phyloP scores from a whole-genome alignment of 805 yeast genomes.

The Vanderwaltozyma polyspora region DNA sequence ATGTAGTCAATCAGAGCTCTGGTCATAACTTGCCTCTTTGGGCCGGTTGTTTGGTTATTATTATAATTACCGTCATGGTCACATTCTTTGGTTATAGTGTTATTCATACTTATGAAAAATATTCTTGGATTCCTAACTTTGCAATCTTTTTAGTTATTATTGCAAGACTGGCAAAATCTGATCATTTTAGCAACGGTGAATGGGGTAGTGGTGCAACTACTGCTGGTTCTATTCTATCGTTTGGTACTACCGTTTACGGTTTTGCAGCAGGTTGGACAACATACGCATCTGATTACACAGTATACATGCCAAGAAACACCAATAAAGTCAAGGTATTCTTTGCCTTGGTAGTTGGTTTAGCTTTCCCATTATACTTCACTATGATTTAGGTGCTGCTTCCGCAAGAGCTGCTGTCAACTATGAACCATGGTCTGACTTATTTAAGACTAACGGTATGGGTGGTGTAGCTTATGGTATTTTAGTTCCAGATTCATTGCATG shows the following conservation, averaged over 20 bases:
- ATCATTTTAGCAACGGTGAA: constrained; percentile 48
- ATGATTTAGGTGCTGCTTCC: constrained; percentile 80
- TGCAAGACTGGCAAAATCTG: constrained; percentile 59
- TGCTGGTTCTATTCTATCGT: constrained; percentile 68
- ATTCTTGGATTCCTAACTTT: constrained; percentile 78
- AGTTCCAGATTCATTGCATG: constrained; percentile 70
- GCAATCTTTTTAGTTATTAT: constrained; percentile 67
- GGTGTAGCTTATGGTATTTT: constrained; percentile 74
- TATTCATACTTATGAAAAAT: constrained; percentile 74
- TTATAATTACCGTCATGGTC: constrained; percentile 55
- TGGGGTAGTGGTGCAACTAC: constrained; percentile 46
- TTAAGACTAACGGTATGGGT: constrained; percentile 51
- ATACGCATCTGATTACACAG: constrained; percentile 85
- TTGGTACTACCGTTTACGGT: constrained; percentile 76
- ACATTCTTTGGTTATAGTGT: constrained; percentile 77
- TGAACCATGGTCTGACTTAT: constrained; percentile 37
- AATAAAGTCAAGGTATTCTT: constrained; percentile 49
- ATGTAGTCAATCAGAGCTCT: constrained; percentile 50
- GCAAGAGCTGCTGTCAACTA: constrained; percentile 51
- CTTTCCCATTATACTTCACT: constrained; percentile 58
- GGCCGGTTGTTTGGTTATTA: constrained; percentile 78
- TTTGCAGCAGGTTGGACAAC: constrained; percentile 94
- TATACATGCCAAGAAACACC: constrained; percentile 64
- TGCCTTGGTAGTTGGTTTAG: constrained; percentile 52
- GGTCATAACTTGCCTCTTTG: constrained; percentile 60